Evolutionary conservation across 768 basidiomycete genomes (phyloP), one percentile per base, ranked within the genome.

Genomic region (Leccinum disarticulatum): DNA sequence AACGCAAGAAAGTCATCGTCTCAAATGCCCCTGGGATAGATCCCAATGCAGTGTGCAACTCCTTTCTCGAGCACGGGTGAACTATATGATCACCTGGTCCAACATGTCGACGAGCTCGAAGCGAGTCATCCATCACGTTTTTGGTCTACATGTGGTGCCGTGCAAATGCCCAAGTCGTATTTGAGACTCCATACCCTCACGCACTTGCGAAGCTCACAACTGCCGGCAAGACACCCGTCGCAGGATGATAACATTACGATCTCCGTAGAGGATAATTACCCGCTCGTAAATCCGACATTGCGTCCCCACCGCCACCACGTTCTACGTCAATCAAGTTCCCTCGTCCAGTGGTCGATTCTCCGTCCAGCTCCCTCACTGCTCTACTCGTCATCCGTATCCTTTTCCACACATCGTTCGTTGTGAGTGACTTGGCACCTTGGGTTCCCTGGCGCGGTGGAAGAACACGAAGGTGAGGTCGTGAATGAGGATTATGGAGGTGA

Each of bases 341-440:
- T 63, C 76, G 79, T 28, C 86, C 89, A 1, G 74, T 78, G 0
- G 75, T 77, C 3, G 86, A 93, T 66, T 86, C 91, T 8, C 84
- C 88, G 3, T 84, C 88, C 14, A 83, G 81, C 54, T 86, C 93
- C 4, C 82, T 95, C 35, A 89, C 91, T 0, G 88, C 94, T 3
- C 76, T 95, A 15, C 82, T 95, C 25, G 85, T 91, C 61, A 82
- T 95, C 51, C 89, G 95, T 9, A 86, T 93, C 59, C 79, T 96
- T 19, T 95, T 92, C 71, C 82, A 91, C 49, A 83, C 85, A 5
- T 84, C 93, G 1, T 92, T 93, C 66, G 87, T 87, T 19, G 83
- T 88, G 6, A 57, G 60, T 14, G 90, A 91, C 63, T 71, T 77
- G 2, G 82, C 82, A 5, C 90, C 90, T 95, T 72, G 94, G 94